Percentiles rank a stretch among this genome's conserved stretches.
Evolutionary conservation across 1,284 basidiomycete species (phyloP).

Genomic region (Peniophora sp.): DNA sequence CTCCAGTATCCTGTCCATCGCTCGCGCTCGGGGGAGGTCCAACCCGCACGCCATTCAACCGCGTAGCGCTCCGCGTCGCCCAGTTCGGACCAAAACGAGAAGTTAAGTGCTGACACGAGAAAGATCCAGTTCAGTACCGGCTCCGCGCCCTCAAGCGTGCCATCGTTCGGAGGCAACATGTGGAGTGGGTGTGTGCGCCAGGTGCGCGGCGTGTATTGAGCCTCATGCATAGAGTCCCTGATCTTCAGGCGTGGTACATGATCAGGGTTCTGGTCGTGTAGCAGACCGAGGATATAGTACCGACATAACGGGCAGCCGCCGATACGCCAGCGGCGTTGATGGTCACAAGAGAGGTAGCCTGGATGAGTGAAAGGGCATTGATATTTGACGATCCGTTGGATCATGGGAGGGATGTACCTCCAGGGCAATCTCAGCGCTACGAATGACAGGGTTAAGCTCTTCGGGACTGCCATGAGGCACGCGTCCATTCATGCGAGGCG

Average conservation of each 20-base stretch:
- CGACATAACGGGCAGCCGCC: constrained; percentile 52
- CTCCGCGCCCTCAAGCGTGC: constrained; percentile 40
- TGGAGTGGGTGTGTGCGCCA: constrained; percentile 76
- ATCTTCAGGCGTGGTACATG: constrained; percentile 38
- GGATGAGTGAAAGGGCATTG: constrained; percentile 3
- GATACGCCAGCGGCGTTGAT: constrained; percentile 51
- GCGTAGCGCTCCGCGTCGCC: constrained; percentile 55
- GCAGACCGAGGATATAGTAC: constrained; percentile 13
- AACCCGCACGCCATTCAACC: constrained; percentile 66
- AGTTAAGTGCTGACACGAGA: constrained; percentile 75
- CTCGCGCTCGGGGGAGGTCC: constrained; percentile 39
- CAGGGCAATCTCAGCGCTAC: constrained; percentile 42
- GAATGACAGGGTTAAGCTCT: constrained; percentile 38
- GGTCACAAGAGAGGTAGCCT: constrained; percentile 52
- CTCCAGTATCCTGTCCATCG: constrained; percentile 79
- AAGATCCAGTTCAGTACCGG: constrained; percentile 77
- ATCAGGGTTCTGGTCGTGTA: neutral
- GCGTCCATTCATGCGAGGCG: too few relatives aligned
- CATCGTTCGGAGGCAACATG: constrained; percentile 42
- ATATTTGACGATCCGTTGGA: neutral
- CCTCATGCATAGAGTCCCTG: constrained; percentile 41
- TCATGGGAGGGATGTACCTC: constrained; percentile 24
- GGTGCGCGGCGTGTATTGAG: constrained; percentile 65
- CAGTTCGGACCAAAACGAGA: constrained; percentile 78
- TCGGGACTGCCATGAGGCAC: too few relatives aligned